These are phyloP conservation scores for Dioscorea cayenensis DNA, from an alignment of 116 monocot species.

Conservation along the genomic window DNA sequence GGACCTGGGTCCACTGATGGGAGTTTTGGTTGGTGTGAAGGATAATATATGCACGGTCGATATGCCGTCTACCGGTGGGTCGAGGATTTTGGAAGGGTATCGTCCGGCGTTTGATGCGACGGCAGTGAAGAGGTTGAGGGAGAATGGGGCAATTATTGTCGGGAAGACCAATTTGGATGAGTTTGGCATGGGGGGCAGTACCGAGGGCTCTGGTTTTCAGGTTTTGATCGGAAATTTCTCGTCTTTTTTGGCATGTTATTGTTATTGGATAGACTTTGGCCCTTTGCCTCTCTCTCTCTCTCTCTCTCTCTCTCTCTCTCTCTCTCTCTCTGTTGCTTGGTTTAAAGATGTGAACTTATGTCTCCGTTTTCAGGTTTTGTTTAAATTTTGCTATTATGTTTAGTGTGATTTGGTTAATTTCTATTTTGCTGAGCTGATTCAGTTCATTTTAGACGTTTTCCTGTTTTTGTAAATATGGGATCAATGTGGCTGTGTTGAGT, in stretches of 20 bases:
- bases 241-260: slow-evolving; percentile 1
- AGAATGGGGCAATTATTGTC: slow-evolving; percentile 68
- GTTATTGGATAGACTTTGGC: background rate
- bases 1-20: slow-evolving; percentile 64
- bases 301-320: no score
- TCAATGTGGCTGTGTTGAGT: no score
- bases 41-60: slow-evolving; percentile 88
- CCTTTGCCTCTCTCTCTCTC: no score
- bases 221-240: background rate
- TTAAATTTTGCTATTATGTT: background rate
- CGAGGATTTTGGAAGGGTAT: slow-evolving; percentile 76
- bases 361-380: background rate
- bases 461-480: no score
- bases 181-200: slow-evolving; percentile 97
- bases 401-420: no score
- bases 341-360: background rate
- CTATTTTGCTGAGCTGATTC: no score
- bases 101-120: slow-evolving; percentile 92
- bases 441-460: no score
- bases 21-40: slow-evolving; percentile 84
- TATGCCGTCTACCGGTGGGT: slow-evolving; percentile 94
- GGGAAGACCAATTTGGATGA: slow-evolving; percentile 99
- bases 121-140: slow-evolving; percentile 53
- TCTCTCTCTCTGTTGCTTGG: no score
- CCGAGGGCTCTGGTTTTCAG: slow-evolving; percentile 91